A percentile compares a stretch with the other conserved stretches of the same genome.
These are phyloP conservation scores for Pholiota conissans DNA, from an alignment of 768 basidiomycete genomes.

Conservation along the genomic window DNA sequence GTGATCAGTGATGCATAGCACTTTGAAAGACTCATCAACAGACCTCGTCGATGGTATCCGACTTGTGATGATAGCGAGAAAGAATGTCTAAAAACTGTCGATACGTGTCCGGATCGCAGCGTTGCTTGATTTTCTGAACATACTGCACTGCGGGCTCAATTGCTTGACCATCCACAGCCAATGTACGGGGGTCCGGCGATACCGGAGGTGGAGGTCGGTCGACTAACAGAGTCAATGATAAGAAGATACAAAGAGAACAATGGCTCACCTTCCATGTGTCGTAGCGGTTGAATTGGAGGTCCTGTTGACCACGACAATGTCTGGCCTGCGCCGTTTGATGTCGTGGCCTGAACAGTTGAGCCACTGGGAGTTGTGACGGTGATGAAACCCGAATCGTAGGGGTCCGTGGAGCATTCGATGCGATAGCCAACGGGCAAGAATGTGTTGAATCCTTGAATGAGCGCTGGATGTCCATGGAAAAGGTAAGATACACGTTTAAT, in stretches of 20 bases:
- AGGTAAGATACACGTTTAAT: conserved; percentile 93
- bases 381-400: conserved; percentile 64
- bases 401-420: conserved; percentile 76
- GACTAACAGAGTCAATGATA: background rate
- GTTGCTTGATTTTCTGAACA: conserved; percentile 88
- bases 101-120: conserved; percentile 10
- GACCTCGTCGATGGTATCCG: conserved; percentile 65
- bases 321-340: conserved; percentile 35
- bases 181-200: conserved; percentile 35
- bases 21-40: conserved; percentile 10
- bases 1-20: background rate
- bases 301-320: conserved; percentile 40
- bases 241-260: background rate
- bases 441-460: conserved; percentile 98
- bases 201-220: conserved; percentile 13
- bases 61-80: conserved; percentile 57
- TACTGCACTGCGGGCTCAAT: conserved; percentile 88
- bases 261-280: conserved; percentile 9
- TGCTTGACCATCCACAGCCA: conserved; percentile 41
- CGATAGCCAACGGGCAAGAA: conserved; percentile 94
- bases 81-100: conserved; percentile 36
- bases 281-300: conserved; percentile 3
- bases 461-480: conserved; percentile 84
- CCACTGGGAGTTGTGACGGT: conserved; percentile 80
- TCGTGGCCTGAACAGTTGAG: conserved; percentile 58